Evolutionary conservation across 345 rosid genomes (phyloP), one percentile per base, ranked within the genome.

Genomic region (Eucalyptus regnans): DNA sequence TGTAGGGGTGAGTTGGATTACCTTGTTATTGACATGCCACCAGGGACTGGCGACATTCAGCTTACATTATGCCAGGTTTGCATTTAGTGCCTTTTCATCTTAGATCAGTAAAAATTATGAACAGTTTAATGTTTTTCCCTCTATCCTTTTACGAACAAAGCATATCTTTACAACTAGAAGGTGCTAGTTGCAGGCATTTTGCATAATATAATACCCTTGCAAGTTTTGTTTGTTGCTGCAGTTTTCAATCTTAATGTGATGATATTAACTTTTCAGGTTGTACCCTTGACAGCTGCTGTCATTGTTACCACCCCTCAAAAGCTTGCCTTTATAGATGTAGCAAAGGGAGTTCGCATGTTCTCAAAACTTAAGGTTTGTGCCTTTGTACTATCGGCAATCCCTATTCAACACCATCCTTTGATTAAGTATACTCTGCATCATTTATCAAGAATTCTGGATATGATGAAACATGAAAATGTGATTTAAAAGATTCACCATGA

Each of bases 1-100:
- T 92, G 88, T 88, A 97, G 99, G 99, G 99, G 99, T 90, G 99
- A 97, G 95, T 94, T 97, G 88, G 99, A 97, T 90, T 97, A 97
- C 93, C 99, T 97, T 90, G 94, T 97, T 37, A 95, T 97, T 66
- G 99, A 97, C 95, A 97, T 97, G 99, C 99, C 99, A 33, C 99
- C 99, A 17, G 99, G 99, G 93, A 97, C 99, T 86, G 99, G 99
- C 88, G 99, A 97, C 89, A 97, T 97, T 90, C 99, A 96, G 90
- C 96, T 97, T 62, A 96, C 99, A 60, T 91, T 97, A 91, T 97
- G 99, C 94, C 99, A 96, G 99, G 99, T 97, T 91, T 60, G 66
- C 5, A 37, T 86, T 90, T 33, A 86, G 22, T 48, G 68, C 8
- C 83, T 29, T 23, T 22, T 88, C 54, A 29, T 5, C 23, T 71